Percentiles rank a stretch among this genome's conserved stretches.
Conservation (phyloP, 805 yeast genomes). For the Pichia gijzeniarum region DNA sequence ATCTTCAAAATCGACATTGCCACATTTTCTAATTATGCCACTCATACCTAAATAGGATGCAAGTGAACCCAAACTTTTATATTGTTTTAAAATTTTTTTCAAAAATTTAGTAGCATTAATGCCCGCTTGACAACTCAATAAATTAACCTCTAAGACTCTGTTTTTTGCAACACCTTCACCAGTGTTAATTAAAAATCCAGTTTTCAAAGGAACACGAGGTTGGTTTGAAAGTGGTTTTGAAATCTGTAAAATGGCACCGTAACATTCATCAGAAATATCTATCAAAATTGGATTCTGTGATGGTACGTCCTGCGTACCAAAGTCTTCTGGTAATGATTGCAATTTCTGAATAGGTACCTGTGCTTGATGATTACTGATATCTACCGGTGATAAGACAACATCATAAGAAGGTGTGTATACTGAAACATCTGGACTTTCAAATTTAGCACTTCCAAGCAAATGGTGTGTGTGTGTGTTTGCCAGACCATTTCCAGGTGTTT, state of each 20-base stretch:
- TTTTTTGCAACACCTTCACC: conserved; percentile 17
- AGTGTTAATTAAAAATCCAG: conserved; percentile 55
- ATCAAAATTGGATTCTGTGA: conserved; percentile 29
- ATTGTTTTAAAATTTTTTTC: conserved; percentile 52
- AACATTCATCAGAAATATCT: conserved; percentile 45
- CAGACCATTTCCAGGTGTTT: conserved; percentile 12
- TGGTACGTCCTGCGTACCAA: not conserved
- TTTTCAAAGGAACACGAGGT: conserved; percentile 61
- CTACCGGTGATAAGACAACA: conserved; percentile 23
- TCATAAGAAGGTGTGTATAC: conserved; percentile 27
- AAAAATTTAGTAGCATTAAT: conserved; percentile 51
- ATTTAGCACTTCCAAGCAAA: conserved; percentile 10
- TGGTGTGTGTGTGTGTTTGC: conserved; percentile 7
- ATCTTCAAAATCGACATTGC: conserved; percentile 32
- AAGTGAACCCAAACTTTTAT: conserved; percentile 41
- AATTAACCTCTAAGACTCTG: conserved; percentile 50
- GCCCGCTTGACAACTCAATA: conserved; percentile 67
- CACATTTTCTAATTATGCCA: conserved; percentile 14
- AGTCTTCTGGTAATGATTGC: conserved; percentile 7
- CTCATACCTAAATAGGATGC: conserved; percentile 13
- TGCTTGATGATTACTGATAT: conserved; percentile 9
- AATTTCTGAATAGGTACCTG: conserved; percentile 9
- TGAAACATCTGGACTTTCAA: conserved; percentile 27
- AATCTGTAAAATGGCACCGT: conserved; percentile 51
- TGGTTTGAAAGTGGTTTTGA: conserved; percentile 66